phyloP scores from a whole-genome alignment of 345 rosid genomes.

The Pseudoturritis turrita region DNA sequence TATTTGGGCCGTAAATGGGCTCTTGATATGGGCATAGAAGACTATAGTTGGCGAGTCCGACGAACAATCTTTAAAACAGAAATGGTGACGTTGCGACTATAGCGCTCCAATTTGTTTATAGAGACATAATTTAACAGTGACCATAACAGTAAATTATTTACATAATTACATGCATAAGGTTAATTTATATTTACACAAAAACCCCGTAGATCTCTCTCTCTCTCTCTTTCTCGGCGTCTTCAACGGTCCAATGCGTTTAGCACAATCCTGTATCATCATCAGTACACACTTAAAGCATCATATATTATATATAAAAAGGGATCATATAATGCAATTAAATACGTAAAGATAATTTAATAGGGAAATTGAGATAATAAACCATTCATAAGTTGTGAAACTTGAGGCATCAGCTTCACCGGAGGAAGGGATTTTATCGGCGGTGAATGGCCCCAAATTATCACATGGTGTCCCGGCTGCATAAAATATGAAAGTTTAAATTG shows the following conservation, averaged over 20 bases:
- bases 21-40: too few species aligned
- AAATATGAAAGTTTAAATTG: neutral
- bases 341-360: neutral
- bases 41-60: too few species aligned
- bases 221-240: constrained; percentile 5
- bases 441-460: constrained; percentile 27
- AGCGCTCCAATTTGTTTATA: neutral
- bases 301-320: neutral
- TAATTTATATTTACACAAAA: constrained; percentile 20
- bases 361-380: constrained; percentile 34
- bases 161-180: constrained; percentile 22
- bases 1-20: too few species aligned
- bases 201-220: neutral
- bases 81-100: neutral
- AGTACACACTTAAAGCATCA: neutral
- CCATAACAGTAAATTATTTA: constrained; percentile 24
- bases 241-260: constrained; percentile 74
- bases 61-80: too few species aligned
- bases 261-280: constrained; percentile 50
- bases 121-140: constrained; percentile 19
- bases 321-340: neutral
- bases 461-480: constrained; percentile 70
- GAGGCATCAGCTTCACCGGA: constrained; percentile 46
- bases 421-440: constrained; percentile 24
- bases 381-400: constrained; percentile 59